Evolutionary conservation across 1,284 basidiomycete species (phyloP).

Genomic region (Pholiota adiposa): DNA sequence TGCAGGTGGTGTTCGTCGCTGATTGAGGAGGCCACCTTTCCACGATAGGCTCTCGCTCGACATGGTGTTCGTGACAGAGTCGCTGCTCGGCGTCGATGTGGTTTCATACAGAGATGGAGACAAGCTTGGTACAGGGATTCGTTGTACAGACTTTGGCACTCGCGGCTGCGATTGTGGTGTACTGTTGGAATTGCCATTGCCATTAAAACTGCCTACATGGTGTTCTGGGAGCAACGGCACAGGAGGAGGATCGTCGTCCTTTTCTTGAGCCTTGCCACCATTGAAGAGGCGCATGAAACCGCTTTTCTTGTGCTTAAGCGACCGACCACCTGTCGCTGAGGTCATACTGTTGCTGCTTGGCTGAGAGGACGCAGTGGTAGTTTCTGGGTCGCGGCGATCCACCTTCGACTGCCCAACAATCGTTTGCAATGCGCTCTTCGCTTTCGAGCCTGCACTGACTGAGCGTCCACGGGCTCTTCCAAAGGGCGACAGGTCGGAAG

Average conservation of each 20-base stretch:
- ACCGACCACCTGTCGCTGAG: conserved; percentile 40
- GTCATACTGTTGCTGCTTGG: conserved; percentile 11
- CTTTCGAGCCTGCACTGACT: conserved; percentile 60
- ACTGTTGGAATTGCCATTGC: too few relatives aligned
- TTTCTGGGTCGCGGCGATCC: conserved; percentile 47
- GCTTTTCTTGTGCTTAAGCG: conserved; percentile 74
- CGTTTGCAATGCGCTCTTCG: conserved; percentile 47
- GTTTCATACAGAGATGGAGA: conserved; percentile 31
- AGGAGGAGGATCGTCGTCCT: conserved; percentile 55
- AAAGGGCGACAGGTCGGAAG: conserved; percentile 26
- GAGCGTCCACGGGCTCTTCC: conserved; percentile 55
- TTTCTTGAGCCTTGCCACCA: conserved; percentile 50
- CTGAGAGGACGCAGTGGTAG: conserved; percentile 22
- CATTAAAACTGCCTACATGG: conserved; percentile 28
- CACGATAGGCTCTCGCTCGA: conserved; percentile 6
- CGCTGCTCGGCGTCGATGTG: conserved; percentile 7
- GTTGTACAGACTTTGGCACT: conserved; percentile 35
- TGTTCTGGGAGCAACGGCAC: conserved; percentile 53
- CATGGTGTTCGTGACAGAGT: conserved; percentile 1
- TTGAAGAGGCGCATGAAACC: conserved; percentile 82
- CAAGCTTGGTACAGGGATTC: conserved; percentile 50
- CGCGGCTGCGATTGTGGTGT: conserved; percentile 30
- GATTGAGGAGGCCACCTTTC: conserved; percentile 22
- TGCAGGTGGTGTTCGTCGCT: conserved; percentile 45
- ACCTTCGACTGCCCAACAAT: conserved; percentile 42